Base-by-base conservation (phyloP, 2,329 filamentous ascomycete species). In the Botrytis porri region DNA sequence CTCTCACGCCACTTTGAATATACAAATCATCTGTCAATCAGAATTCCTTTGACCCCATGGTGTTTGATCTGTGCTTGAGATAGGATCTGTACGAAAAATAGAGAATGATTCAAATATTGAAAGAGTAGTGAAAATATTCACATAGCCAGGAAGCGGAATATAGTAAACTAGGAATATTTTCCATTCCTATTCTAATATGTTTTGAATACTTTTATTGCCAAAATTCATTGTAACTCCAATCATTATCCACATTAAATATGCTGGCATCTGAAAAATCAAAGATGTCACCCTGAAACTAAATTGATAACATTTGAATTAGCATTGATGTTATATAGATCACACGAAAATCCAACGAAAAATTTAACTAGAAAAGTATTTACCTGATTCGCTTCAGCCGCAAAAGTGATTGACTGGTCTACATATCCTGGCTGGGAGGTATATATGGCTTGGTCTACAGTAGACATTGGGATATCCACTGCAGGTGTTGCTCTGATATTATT, bases 161-260 rank as follows among this genome's bases (percentile, higher is more conserved):
- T n/a, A 10, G 54, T 14, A 4, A 57, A 7, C 8, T n/a, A 35
- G 48, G 64, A 41, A 41, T 32, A 41, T 54, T 22, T 57, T 35
- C 39, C n/a, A 29, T 54, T 67, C 35, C 25, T 67, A 41, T 20
- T 64, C 18, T 57, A 32, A 48, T 25, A 20, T 57, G 35, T 32
- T 29, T 8, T 22, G 9, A 57, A 43, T 41, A 57, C 37, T 43
- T 67, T 41, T 57, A 69, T 57, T 69, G 65, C 65, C 65, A 69
- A 57, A 41, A 59, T 4, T 59, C 65, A 39, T 57, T 69, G 32
- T 41, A 32, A 57, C 65, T 69, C 65, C 65, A 69, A 57, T 69
- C 65, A 69, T 69, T 69, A 41, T 69, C 65, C 9, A 57, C 35
- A 57, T 59, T 69, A 9, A 69, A 69, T 32, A 57, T 41, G 20